Percentiles rank a stretch among this genome's conserved stretches.
phyloP scores from a whole-genome alignment of 768 basidiomycete genomes.

The Tremella yokohamensis region DNA sequence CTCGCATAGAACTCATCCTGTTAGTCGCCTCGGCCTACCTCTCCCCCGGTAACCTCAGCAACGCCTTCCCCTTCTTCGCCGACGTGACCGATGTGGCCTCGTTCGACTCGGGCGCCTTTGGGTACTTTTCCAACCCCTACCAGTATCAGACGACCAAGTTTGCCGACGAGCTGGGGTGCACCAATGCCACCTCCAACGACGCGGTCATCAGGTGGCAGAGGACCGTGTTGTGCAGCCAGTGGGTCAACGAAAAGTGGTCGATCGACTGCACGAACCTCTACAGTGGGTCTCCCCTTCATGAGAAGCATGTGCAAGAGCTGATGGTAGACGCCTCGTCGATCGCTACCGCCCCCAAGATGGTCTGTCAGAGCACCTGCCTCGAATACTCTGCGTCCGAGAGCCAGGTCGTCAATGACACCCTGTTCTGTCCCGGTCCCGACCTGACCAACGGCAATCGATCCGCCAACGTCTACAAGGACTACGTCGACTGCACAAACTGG shows the following conservation, averaged over 20 bases:
- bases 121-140: conserved; percentile 42
- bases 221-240: conserved; percentile 47
- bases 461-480: conserved; percentile 41
- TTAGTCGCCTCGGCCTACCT: conserved; percentile 44
- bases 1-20: background rate
- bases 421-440: conserved; percentile 47
- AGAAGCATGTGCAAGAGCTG: background rate
- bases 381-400: conserved; percentile 42
- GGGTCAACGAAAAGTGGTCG: conserved; percentile 47
- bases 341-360: conserved; percentile 46
- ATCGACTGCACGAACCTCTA: conserved; percentile 35
- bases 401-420: conserved; percentile 25
- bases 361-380: conserved; percentile 48
- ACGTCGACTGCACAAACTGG: conserved; percentile 47
- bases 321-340: conserved; percentile 26
- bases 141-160: conserved; percentile 46
- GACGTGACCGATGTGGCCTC: conserved; percentile 34
- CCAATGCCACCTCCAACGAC: conserved; percentile 30
- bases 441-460: conserved; percentile 33
- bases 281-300: conserved; percentile 27
- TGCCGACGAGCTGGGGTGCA: conserved; percentile 44
- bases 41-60: conserved; percentile 40
- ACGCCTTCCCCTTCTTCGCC: conserved; percentile 47
- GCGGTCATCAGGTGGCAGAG: conserved; percentile 43
- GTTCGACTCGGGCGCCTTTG: conserved; percentile 44